Base-by-base conservation (phyloP, 192 early-diverging fungal species). In the Entrophospora sp. region DNA sequence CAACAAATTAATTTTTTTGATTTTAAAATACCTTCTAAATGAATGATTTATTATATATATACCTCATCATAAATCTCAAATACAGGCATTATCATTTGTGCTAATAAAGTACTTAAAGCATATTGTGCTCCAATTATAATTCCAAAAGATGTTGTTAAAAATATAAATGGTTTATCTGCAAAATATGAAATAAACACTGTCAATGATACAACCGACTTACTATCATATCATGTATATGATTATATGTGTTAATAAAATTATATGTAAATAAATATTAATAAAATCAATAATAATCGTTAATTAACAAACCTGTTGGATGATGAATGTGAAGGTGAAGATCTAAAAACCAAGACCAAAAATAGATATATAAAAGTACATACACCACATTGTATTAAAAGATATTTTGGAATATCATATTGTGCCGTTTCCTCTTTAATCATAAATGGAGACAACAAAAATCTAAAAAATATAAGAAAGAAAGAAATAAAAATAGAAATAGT, bases 81-180 rank as follows among this genome's bases (percentile, higher is more conserved):
- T 13, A 72, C 62, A 25, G 74, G 71, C 14, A 73, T 35, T 5
- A 78, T 14, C 5, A 75, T 73, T 37, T 78, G 74, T 10, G 74
- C 68, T 5, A 78, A 55, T 35, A 78, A 52, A 25, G 74, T 78
- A 34, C 70, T 66, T 31, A 78, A 32, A 6, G 77, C 68, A 45
- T 65, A 72, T 49, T 73, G 71, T 27, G 71, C 73, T 14, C 76
- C 76, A 44, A 68, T 72, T 10, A 73, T 58, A 30, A 71, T 66
- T 35, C 66, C 74, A 63, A 59, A 78, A 4, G 77, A 56, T 32
- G 49, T 55, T 22, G 73, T 16, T 20, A 78, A 42, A 48, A 55
- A 43, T 12, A 76, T 27, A 64, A 78, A 78, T 38, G 25, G 13
- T 43, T 28, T 49, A 55, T 53, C 32, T 22, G 14, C 20, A 14